Evolutionary conservation across 805 yeast genomes (phyloP).

Genomic region (Candida chilensis): DNA sequence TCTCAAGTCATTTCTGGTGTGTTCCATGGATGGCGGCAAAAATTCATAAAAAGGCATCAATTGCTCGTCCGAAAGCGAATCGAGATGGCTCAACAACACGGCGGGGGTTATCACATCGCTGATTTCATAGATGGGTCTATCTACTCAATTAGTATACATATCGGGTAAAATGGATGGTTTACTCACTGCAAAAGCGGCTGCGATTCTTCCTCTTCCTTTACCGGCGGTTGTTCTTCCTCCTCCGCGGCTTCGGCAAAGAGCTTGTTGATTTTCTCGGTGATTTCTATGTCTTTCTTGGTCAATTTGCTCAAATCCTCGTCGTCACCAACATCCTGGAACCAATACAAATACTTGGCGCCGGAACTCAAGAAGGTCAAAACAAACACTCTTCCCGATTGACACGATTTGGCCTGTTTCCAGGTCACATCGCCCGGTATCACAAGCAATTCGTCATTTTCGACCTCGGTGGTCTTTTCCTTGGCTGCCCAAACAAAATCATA

Average conservation of each 20-base stretch:
- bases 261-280: slow-evolving; percentile 37
- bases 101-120: slow-evolving; percentile 22
- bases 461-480: slow-evolving; percentile 36
- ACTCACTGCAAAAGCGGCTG: slow-evolving; percentile 6
- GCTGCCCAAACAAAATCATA: slow-evolving; percentile 70
- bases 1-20: slow-evolving; percentile 25
- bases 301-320: slow-evolving; percentile 51
- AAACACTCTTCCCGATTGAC: slow-evolving; percentile 72
- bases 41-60: slow-evolving; percentile 21
- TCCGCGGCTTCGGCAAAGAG: slow-evolving; percentile 33
- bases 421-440: slow-evolving; percentile 82
- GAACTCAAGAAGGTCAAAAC: slow-evolving; percentile 56
- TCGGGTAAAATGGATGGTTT: slow-evolving; percentile 1
- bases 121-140: slow-evolving; percentile 18
- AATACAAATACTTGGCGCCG: slow-evolving; percentile 50
- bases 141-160: slow-evolving; percentile 2
- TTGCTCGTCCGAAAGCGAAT: slow-evolving; percentile 18
- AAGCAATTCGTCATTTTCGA: slow-evolving; percentile 52
- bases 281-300: slow-evolving; percentile 47
- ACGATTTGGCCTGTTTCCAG: slow-evolving; percentile 60
- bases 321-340: slow-evolving; percentile 74
- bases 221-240: slow-evolving; percentile 21
- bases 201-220: slow-evolving; percentile 14
- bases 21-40: slow-evolving; percentile 32
- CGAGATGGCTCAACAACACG: slow-evolving; percentile 20